These are phyloP conservation scores for Dendrobium nobile DNA, from an alignment of 106 monocot genomes.

Conservation along the genomic window DNA sequence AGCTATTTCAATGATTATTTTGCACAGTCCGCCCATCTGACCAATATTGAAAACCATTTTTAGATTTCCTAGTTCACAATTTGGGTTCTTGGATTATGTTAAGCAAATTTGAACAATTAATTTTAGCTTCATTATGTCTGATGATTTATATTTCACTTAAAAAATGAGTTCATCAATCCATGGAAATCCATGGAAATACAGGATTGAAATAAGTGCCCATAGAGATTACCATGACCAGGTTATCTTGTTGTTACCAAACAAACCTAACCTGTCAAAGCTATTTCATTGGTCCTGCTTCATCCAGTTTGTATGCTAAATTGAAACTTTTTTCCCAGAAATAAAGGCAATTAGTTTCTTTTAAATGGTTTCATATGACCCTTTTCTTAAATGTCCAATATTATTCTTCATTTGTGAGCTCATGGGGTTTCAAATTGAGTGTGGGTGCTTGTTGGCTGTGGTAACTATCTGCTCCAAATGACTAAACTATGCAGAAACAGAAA, in stretches of 20 bases:
- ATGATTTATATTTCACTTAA: not conserved
- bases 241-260: not conserved
- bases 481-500: not conserved
- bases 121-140: no score
- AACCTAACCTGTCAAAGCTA: not conserved
- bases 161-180: not conserved
- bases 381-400: no score
- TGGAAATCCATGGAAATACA: not conserved
- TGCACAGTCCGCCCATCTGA: no score
- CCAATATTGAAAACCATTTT: no score
- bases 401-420: no score
- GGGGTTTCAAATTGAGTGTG: no score
- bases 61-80: no score
- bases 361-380: not conserved
- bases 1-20: no score
- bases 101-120: no score
- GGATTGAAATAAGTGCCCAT: not conserved
- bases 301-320: not conserved
- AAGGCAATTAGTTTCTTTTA: not conserved
- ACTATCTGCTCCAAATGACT: not conserved
- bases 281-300: not conserved
- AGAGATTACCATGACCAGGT: not conserved
- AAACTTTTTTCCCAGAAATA: not conserved
- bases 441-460: no score
- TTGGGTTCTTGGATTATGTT: no score